A percentile compares a stretch with the other conserved stretches of the same genome.
These are phyloP conservation scores for Meyerozyma carpophila DNA, from an alignment of 1,139 yeast species.

Conservation along the genomic window DNA sequence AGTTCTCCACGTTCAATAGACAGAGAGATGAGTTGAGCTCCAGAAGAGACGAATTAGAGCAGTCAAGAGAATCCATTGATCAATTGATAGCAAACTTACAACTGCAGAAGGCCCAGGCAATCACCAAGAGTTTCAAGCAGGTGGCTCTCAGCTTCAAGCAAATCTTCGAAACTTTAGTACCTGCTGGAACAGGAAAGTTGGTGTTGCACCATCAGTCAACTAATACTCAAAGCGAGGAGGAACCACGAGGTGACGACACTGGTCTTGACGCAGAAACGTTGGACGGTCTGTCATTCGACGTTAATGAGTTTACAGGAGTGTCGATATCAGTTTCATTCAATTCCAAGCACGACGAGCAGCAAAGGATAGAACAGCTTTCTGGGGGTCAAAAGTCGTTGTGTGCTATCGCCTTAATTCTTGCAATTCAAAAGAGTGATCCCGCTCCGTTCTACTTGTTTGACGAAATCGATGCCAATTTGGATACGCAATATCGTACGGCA, in stretches of 20 bases:
- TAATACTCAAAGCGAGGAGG: slow-evolving; percentile 12
- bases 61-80: slow-evolving; percentile 69
- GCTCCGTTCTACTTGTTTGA: slow-evolving; percentile 96
- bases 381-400: slow-evolving; percentile 97
- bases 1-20: slow-evolving; percentile 65
- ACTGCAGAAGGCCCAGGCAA: slow-evolving; percentile 78
- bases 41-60: slow-evolving; percentile 66
- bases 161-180: slow-evolving; percentile 77
- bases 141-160: slow-evolving; percentile 71
- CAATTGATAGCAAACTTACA: slow-evolving; percentile 67
- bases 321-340: slow-evolving; percentile 89
- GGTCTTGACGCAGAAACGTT: slow-evolving; percentile 13
- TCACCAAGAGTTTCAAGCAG: slow-evolving; percentile 68
- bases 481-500: slow-evolving; percentile 84
- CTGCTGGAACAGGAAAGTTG: slow-evolving; percentile 73
- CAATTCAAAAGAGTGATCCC: slow-evolving; percentile 92
- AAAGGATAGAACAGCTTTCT: slow-evolving; percentile 82
- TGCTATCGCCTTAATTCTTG: slow-evolving; percentile 88
- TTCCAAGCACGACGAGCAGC: slow-evolving; percentile 81
- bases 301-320: slow-evolving; percentile 62
- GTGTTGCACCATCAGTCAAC: slow-evolving; percentile 49
- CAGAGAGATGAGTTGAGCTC: slow-evolving; percentile 63
- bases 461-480: slow-evolving; percentile 94
- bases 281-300: slow-evolving; percentile 29
- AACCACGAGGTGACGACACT: slow-evolving; percentile 16